Base-by-base conservation (phyloP, 1,139 yeast genomes). In the Hemisphaericaspora subhashii region DNA sequence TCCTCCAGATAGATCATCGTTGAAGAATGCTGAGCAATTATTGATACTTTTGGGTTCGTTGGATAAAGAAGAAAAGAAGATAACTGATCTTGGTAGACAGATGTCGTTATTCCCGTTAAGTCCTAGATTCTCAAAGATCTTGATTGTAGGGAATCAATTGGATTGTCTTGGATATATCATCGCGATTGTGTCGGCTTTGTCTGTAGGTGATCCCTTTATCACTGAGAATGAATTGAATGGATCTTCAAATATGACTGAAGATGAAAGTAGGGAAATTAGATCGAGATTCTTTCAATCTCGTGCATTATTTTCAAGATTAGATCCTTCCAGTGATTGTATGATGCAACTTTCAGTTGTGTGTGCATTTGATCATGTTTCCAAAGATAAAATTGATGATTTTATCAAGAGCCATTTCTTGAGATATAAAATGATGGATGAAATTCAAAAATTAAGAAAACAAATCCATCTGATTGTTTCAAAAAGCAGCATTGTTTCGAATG, bases 71-170 rank as follows among this genome's bases (percentile, higher is more conserved):
- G 61, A 62, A 3, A 72, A 68, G 21, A 47, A 48, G 3, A 74
- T 94, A 26, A 90, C 98, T 0, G 81, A 79, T 0, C 66, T 89
- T 37, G 99, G 99, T 27, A 77, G 68, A 48, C 80, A 81, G 36
- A 94, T 94, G 96, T 79, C 95, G 41, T 64, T 81, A 43, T 92
- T 92, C 71, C 99, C 99, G 28, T 71, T 94, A 52, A 84, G 95
- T 55, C 98, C 99, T 3, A 71, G 98, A 37, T 94, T 85, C 60
- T 83, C 98, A 4, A 90, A 90, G 56, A 88, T 94, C 74, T 70
- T 94, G 44, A 74, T 90, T 31, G 78, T 90, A 30, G 96, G 96
- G 8, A 87, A 89, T 57, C 97, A 92, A 58, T 80, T 78, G 40
- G 83, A 78, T 4, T 90, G 98, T 61, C 67, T 92, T 42, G 89